Conservation (phyloP, 2,329 filamentous ascomycete genomes). For the Aspergillus intermedius region DNA sequence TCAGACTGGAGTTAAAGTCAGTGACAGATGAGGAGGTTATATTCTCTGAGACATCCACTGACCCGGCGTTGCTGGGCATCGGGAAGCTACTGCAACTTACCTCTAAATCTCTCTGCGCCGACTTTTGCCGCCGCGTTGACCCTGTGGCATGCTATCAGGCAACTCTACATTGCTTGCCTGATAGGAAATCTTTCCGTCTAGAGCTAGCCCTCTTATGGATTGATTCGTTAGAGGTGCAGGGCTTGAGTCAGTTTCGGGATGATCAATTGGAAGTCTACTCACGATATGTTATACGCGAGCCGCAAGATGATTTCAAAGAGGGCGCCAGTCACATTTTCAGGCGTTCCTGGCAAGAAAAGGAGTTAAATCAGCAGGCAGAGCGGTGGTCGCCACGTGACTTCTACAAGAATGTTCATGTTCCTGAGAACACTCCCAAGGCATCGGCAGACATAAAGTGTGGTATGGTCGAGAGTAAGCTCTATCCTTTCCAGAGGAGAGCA, state of each 20-base stretch:
- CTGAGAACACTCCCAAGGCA: conserved; percentile 24
- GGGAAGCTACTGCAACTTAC: conserved; percentile 19
- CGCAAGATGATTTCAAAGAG: conserved; percentile 3
- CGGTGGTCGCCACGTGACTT: conserved; percentile 37
- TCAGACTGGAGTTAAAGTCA: conserved; percentile 17
- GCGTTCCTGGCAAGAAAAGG: not conserved
- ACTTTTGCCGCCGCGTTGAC: conserved; percentile 16
- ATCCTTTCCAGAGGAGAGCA: conserved; percentile 44
- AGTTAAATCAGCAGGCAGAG: not conserved
- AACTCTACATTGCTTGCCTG: conserved; percentile 12
- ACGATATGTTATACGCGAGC: conserved; percentile 23
- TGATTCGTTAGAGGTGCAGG: conserved; percentile 24
- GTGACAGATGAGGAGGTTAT: conserved; percentile 12
- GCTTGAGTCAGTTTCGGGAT: conserved; percentile 12
- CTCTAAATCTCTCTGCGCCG: conserved; percentile 16
- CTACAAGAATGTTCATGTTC: conserved; percentile 44
- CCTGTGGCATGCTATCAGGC: conserved; percentile 29
- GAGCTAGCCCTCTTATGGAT: conserved; percentile 30
- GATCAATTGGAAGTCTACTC: conserved; percentile 18
- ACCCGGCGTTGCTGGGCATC: conserved; percentile 12
- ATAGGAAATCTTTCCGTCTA: conserved; percentile 19
- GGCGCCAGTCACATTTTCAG: not conserved
- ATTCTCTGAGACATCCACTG: conserved; percentile 12
- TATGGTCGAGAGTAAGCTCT: conserved; percentile 34
- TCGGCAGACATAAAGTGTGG: conserved; percentile 31